These are phyloP conservation scores for Epichloe coenophiala DNA, from an alignment of 2,329 filamentous ascomycete genomes.

Conservation along the genomic window DNA sequence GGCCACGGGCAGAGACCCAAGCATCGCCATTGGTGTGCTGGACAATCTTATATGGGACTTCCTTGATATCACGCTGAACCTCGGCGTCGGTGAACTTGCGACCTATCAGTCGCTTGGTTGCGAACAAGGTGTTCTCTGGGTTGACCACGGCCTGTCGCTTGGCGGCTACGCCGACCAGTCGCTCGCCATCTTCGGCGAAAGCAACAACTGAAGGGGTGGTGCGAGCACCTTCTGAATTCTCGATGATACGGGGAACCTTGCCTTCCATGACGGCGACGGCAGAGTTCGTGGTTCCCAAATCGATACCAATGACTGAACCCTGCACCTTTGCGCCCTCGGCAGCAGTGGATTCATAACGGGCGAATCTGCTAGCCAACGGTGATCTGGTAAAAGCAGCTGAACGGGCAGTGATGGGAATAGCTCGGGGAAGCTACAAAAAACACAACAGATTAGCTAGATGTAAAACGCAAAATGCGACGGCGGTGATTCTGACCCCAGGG, in stretches of 20 bases:
- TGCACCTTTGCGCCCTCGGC: slow-evolving; percentile 62
- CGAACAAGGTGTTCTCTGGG: slow-evolving; percentile 96
- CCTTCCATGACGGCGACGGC: slow-evolving; percentile 97
- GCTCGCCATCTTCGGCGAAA: slow-evolving; percentile 90
- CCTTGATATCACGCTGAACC: slow-evolving; percentile 92
- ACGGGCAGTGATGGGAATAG: slow-evolving; percentile 54
- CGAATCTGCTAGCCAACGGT: slow-evolving; percentile 59
- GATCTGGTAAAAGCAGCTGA: slow-evolving; percentile 54
- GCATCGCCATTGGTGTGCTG: slow-evolving; percentile 95
- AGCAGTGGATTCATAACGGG: slow-evolving; percentile 60
- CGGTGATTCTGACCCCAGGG: not conserved
- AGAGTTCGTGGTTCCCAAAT: slow-evolving; percentile 96
- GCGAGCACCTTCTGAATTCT: slow-evolving; percentile 77
- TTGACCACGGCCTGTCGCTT: slow-evolving; percentile 98
- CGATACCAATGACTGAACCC: slow-evolving; percentile 94
- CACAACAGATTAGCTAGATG: slow-evolving; percentile 10
- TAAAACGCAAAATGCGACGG: not conserved
- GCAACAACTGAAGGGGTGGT: slow-evolving; percentile 69
- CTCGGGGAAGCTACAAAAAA: slow-evolving; percentile 56
- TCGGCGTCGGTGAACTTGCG: slow-evolving; percentile 90
- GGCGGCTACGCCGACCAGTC: slow-evolving; percentile 89
- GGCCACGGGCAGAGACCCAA: slow-evolving; percentile 83
- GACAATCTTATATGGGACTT: slow-evolving; percentile 97
- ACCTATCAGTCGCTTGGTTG: slow-evolving; percentile 96
- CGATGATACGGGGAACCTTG: slow-evolving; percentile 83